phyloP scores from a whole-genome alignment of 1,139 yeast genomes.

The Suhomyces choctaworum region DNA sequence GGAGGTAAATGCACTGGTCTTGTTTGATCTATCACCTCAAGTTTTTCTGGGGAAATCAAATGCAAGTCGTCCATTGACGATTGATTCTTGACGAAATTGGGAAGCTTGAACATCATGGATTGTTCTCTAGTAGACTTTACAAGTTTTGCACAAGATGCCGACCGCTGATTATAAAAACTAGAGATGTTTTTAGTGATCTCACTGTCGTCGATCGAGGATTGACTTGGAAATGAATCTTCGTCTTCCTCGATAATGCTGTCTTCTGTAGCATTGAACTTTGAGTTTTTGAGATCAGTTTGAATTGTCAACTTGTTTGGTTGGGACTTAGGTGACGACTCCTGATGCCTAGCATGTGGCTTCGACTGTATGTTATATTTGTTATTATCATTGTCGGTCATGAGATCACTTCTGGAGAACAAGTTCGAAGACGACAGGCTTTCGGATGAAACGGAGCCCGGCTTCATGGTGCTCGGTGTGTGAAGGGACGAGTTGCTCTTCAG shows the following conservation, averaged over 20 bases:
- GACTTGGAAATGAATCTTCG: slow-evolving; percentile 10
- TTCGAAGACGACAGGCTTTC: background rate
- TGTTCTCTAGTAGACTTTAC: slow-evolving; percentile 37
- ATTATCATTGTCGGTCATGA: slow-evolving; percentile 30
- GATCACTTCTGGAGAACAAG: slow-evolving; percentile 26
- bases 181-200: slow-evolving; percentile 41
- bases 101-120: slow-evolving; percentile 38
- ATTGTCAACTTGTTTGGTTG: slow-evolving; percentile 5
- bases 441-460: slow-evolving; percentile 3
- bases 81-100: slow-evolving; percentile 42
- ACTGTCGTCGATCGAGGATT: slow-evolving; percentile 25
- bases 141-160: slow-evolving; percentile 36
- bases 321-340: slow-evolving; percentile 26
- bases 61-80: slow-evolving; percentile 44
- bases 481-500: slow-evolving; percentile 8
- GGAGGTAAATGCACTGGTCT: slow-evolving; percentile 52
- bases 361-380: slow-evolving; percentile 26
- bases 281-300: slow-evolving; percentile 9
- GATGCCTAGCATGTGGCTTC: slow-evolving; percentile 4
- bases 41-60: slow-evolving; percentile 44
- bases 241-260: slow-evolving; percentile 23
- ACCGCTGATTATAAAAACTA: slow-evolving; percentile 38
- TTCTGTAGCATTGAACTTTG: slow-evolving; percentile 16
- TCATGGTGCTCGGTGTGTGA: slow-evolving; percentile 10
- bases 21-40: slow-evolving; percentile 41